Evolutionary conservation across 257 asterid species (phyloP), one percentile per base, ranked within the genome.

Genomic region (Handroanthus guayacan): DNA sequence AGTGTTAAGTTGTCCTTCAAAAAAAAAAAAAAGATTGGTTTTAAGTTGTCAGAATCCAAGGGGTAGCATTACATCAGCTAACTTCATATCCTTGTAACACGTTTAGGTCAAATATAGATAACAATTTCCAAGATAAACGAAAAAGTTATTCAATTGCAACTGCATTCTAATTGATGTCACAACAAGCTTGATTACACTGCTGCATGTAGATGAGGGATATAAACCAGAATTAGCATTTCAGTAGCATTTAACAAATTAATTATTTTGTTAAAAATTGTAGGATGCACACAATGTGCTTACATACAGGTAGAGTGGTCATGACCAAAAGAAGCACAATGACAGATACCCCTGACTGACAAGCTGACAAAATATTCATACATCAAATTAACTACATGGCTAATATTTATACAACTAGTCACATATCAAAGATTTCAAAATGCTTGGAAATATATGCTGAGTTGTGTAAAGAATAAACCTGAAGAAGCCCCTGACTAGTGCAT

Each of bases 401-500:
- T 25, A 31, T 34, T 14, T 56, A 20, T 5, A 56, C 4, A 56
- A 6, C 62, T 18, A 25, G 41, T 9, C 20, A 39, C 64, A 25
- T 58, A 58, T 58, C 38, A 56, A n/a, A 6, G 55, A 20, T 14
- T 58, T 58, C 13, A 2, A 58, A 58, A 58, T 58, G 14, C 39
- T 58, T 58, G 31, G 9, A 25, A 25, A 18, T 56, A 56, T 58
- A 9, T 58, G 64, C 39, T 58, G 41, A 54, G 9, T 36, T 48
- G 6, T 36, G 48, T 62, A 75, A 74, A 72, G 72, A 75, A 69
- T 37, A 75, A 79, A 94, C 99, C 99, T 94, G 99, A 84, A 95
- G 99, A 82, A 95, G 98, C 72, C 99, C 99, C 90, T 95, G 99
- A 78, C 88, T 89, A 25, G 99, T 90, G 92, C 99, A 95, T 39